phyloP scores from a whole-genome alignment of 2,329 filamentous ascomycete genomes.

The Ophiostoma ips region DNA sequence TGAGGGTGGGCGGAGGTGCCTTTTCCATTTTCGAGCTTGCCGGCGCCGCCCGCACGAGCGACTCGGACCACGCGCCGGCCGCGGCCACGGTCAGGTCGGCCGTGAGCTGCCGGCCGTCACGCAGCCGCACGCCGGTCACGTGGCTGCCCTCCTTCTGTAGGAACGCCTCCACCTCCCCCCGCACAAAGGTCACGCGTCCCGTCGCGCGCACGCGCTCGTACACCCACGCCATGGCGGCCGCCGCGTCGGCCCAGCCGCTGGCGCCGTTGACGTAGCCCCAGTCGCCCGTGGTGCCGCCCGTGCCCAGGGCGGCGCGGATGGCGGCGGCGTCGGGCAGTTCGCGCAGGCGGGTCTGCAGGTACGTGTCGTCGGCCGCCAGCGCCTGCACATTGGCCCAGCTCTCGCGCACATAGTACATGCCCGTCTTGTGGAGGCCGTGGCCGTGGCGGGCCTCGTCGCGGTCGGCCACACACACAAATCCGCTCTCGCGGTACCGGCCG shows the following conservation, averaged over 20 bases:
- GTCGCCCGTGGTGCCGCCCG: constrained; percentile 39
- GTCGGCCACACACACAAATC: constrained; percentile 50
- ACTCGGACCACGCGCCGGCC: constrained; percentile 74
- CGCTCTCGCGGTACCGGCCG: constrained; percentile 56
- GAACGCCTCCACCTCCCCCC: constrained; percentile 33
- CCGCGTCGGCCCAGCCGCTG: constrained; percentile 72
- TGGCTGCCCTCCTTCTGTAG: constrained; percentile 14
- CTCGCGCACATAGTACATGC: constrained; percentile 43
- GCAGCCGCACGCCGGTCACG: constrained; percentile 39
- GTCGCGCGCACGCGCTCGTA: constrained; percentile 38
- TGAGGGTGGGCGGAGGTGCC: constrained; percentile 15
- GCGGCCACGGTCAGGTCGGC: constrained; percentile 64
- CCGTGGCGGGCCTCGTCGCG: no score
- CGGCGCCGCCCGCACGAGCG: constrained; percentile 15
- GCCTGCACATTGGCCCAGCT: constrained; percentile 48
- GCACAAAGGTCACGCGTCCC: constrained; percentile 41
- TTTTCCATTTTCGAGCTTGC: background rate
- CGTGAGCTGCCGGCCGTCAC: constrained; percentile 23
- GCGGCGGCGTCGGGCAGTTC: constrained; percentile 30
- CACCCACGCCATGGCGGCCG: constrained; percentile 52
- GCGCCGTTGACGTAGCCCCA: constrained; percentile 61
- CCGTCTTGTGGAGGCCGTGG: constrained; percentile 24
- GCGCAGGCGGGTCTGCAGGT: constrained; percentile 17
- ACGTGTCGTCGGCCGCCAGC: constrained; percentile 28
- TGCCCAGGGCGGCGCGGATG: constrained; percentile 32